Percentiles rank a stretch among this genome's conserved stretches.
Evolutionary conservation across 208 protist species (phyloP).

Genomic region (Wallacemonas collosoma): DNA sequence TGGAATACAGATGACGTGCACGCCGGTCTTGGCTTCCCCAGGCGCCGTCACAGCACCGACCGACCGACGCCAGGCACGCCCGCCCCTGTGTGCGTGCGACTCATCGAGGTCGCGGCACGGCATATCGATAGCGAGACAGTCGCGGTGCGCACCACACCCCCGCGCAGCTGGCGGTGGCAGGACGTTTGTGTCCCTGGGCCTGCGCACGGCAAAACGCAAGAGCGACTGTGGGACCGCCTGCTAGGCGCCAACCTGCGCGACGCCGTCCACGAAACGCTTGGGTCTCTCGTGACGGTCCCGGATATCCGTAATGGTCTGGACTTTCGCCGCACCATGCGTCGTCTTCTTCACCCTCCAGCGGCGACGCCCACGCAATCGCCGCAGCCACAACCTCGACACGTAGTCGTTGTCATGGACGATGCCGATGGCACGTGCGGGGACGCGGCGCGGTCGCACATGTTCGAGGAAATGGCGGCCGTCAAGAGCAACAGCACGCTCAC

Average conservation of each 20-base stretch:
- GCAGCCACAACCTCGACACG: background rate
- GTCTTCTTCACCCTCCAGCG: background rate
- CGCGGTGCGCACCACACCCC: background rate
- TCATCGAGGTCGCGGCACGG: background rate
- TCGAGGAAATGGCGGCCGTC: background rate
- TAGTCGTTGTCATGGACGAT: slow-evolving; percentile 10
- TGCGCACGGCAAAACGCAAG: background rate
- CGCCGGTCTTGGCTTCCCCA: background rate
- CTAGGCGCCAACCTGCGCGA: slow-evolving; percentile 11
- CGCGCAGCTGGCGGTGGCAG: slow-evolving; percentile 5
- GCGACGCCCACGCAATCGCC: background rate
- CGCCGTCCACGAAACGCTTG: background rate
- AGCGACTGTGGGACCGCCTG: slow-evolving; percentile 11
- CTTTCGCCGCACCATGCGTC: slow-evolving; percentile 14
- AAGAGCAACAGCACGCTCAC: background rate
- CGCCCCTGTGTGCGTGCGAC: background rate
- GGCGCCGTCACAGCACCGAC: background rate
- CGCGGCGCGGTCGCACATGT: background rate
- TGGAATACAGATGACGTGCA: background rate
- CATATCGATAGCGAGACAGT: background rate
- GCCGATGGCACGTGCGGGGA: slow-evolving; percentile 2
- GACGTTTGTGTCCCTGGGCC: slow-evolving; percentile 5
- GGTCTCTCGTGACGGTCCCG: background rate
- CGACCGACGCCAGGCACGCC: background rate
- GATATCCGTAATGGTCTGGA: slow-evolving; percentile 1